Base-by-base conservation (phyloP, 495 filamentous ascomycete species). In the Podospora comata region DNA sequence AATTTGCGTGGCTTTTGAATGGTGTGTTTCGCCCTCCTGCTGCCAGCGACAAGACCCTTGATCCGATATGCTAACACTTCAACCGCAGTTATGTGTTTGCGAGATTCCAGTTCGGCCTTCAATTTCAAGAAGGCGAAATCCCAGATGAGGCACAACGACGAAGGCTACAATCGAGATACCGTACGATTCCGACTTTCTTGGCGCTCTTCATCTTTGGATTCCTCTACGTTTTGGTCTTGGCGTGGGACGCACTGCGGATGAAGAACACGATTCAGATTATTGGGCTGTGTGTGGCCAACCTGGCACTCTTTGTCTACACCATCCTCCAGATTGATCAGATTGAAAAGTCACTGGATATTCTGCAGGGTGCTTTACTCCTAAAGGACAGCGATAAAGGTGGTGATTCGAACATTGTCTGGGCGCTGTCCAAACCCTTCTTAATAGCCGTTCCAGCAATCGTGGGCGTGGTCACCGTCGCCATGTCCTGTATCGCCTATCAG, bases 201-300 rank as follows among this genome's bases (percentile, higher is more conserved):
- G 90, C 94, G 13, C 85, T 99, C n/a, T 96, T 97, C 80, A 96
- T 97, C 76, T 97, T 99, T 78, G 95, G 92, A 64, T 97, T 96
- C 79, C 75, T 99, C 65, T 99, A 98, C 80, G 88, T 97, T 73
- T 77, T 98, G 5, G 77, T 95, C 39, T 82, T 99, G 27, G 90
- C 95, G 16, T 97, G 92, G 80, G 95, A 99, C 84, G 94, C 96
- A 3, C 82, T 99, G 67, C 88, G 93, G 60, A 81, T 94, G 74
- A 97, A 97, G 81, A 99, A 99, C 80, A 99, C 95, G 16, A 99
- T 99, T 85, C 95, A 99, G 78, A 84, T 99, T 76, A 98, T 99
- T 73, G 96, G 95, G 34, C 83, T 99, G 19, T 97, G 94, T 79
- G 72, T 94, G 44, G 96, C 93, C 79, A 97, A 99, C 79, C 73